Evolutionary conservation across 768 basidiomycete species (phyloP).

Genomic region (Russula olivacea): DNA sequence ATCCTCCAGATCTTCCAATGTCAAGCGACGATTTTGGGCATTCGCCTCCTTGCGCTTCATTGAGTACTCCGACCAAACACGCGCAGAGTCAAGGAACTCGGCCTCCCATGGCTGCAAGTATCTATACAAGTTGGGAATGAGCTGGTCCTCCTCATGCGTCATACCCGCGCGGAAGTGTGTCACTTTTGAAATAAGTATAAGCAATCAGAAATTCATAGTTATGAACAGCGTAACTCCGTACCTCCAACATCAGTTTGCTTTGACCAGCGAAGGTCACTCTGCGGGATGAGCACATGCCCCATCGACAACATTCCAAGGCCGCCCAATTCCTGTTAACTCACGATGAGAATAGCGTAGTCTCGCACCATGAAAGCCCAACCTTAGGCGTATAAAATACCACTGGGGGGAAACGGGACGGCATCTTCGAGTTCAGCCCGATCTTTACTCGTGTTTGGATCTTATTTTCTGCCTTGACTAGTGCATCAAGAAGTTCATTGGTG

Average conservation of each 20-base stretch:
- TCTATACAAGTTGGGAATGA: constrained; percentile 96
- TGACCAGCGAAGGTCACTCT: constrained; percentile 95
- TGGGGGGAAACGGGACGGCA: constrained; percentile 98
- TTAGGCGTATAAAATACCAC: constrained; percentile 96
- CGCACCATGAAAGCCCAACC: constrained; percentile 33
- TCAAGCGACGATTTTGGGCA: constrained; percentile 93
- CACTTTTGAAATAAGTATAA: constrained; percentile 43
- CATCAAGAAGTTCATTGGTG: constrained; percentile 92
- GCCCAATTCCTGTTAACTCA: constrained; percentile 66
- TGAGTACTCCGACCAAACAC: constrained; percentile 99
- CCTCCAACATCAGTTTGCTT: constrained; percentile 97
- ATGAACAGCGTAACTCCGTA: constrained; percentile 27
- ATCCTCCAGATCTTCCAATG: constrained; percentile 96
- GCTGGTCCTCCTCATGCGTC: constrained; percentile 90
- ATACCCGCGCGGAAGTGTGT: constrained; percentile 99
- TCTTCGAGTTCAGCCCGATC: constrained; percentile 98
- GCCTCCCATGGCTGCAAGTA: constrained; percentile 98
- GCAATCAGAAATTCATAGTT: neutral
- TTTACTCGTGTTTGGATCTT: constrained; percentile 99
- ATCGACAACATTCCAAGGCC: constrained; percentile 99
- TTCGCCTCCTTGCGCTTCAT: constrained; percentile 99
- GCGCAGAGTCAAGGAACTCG: constrained; percentile 95
- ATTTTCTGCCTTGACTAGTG: constrained; percentile 97
- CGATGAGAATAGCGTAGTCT: constrained; percentile 10
- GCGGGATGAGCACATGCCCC: constrained; percentile 98